A percentile compares a stretch with the other conserved stretches of the same genome.
These are phyloP conservation scores for Populus hybrid DNA, from an alignment of 441 rosid genomes.

Conservation along the genomic window DNA sequence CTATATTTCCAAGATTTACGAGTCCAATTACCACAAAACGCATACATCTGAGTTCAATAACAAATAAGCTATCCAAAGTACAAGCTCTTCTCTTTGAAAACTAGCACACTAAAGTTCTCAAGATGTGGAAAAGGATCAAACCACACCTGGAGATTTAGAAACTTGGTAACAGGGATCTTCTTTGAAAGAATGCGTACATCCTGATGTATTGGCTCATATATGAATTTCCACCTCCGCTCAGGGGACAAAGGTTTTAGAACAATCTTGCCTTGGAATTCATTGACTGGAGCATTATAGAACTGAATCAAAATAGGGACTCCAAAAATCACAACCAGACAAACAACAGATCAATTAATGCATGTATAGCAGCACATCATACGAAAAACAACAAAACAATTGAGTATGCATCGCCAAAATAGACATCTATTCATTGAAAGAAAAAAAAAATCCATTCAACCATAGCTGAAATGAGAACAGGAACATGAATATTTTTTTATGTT, in stretches of 20 bases:
- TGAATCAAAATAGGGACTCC: constrained; percentile 20
- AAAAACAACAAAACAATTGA: too few species aligned
- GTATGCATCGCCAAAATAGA: not conserved
- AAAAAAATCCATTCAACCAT: not conserved
- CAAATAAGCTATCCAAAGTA: not conserved
- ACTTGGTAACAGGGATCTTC: constrained; percentile 84
- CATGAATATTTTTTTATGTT: not conserved
- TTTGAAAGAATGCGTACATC: constrained; percentile 70
- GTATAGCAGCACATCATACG: not conserved
- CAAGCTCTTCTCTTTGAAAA: not conserved
- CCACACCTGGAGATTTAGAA: constrained; percentile 79
- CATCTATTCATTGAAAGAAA: not conserved
- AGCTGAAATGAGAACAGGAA: not conserved
- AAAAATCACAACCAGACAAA: constrained; percentile 7
- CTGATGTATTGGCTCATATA: constrained; percentile 70
- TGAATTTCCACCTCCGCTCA: constrained; percentile 76
- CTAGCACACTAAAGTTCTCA: not conserved
- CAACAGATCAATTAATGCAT: not conserved
- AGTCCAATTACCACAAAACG: constrained; percentile 2
- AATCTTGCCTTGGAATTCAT: constrained; percentile 80
- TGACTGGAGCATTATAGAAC: constrained; percentile 81
- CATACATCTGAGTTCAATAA: not conserved
- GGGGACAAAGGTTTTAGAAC: constrained; percentile 81
- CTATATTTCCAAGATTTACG: constrained; percentile 32
- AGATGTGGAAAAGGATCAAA: not conserved